These are phyloP conservation scores for Metrosideros polymorpha DNA, from an alignment of 441 rosid genomes.

Conservation along the genomic window DNA sequence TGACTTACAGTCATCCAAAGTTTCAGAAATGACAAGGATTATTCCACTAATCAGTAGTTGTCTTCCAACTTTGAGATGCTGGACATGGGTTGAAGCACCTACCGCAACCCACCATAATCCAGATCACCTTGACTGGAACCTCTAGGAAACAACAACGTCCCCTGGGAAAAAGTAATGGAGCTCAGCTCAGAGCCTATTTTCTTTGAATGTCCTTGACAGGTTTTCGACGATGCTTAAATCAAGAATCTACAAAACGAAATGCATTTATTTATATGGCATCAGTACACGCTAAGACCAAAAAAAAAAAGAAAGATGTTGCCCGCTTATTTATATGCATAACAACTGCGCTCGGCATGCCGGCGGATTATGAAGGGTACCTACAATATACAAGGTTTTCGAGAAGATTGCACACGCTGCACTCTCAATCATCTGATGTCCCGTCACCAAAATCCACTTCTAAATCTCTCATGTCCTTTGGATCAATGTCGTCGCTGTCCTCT, in stretches of 20 bases:
- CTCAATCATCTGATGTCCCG: constrained; percentile 1
- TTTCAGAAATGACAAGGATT: neutral
- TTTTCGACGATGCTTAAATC: neutral
- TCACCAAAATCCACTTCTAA: constrained; percentile 4
- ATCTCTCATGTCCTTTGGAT: neutral
- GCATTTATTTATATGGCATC: neutral
- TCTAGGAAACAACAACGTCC: neutral
- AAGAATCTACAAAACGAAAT: neutral
- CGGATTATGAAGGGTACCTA: neutral
- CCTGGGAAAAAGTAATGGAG: neutral
- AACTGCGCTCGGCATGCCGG: neutral
- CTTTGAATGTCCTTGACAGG: neutral
- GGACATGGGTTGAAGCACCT: neutral
- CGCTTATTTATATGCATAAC: neutral
- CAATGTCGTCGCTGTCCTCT: neutral
- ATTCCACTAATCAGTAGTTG: neutral
- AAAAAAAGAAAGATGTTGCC: neutral
- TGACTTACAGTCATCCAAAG: neutral
- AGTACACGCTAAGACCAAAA: neutral
- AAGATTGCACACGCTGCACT: neutral
- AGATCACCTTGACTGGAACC: neutral
- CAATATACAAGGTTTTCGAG: neutral
- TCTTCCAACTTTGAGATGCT: neutral
- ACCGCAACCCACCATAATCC: neutral
- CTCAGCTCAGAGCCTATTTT: neutral